These are phyloP conservation scores for Thecaphora thlaspeos DNA, from an alignment of 1,284 basidiomycete species.

Conservation along the genomic window DNA sequence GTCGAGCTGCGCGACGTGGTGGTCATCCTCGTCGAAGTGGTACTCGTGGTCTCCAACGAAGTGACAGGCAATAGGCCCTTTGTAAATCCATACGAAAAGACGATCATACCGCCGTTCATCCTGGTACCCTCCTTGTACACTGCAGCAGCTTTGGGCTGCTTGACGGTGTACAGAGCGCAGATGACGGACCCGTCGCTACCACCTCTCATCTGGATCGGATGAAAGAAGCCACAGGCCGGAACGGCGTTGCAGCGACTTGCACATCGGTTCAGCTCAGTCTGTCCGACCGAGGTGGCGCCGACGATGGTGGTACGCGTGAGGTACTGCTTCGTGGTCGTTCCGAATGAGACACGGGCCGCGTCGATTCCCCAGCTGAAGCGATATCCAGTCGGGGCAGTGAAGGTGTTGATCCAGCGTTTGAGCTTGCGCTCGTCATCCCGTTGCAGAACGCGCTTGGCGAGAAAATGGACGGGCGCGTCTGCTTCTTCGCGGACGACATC, in stretches of 20 bases:
- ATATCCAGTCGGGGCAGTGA: constrained; percentile 9
- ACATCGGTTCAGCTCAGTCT: constrained; percentile 11
- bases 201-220: constrained; percentile 18
- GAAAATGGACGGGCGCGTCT: too few species aligned
- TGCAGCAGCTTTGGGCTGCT: constrained; percentile 8
- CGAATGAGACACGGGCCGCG: constrained; percentile 10
- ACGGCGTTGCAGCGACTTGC: constrained; percentile 2
- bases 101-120: constrained; percentile 7
- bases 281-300: constrained; percentile 5
- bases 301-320: constrained; percentile 8
- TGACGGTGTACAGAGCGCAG: constrained; percentile 15
- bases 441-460: too few species aligned
- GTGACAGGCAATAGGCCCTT: background rate
- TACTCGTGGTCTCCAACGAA: background rate
- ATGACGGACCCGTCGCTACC: constrained; percentile 12
- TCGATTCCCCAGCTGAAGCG: constrained; percentile 14
- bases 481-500: too few species aligned
- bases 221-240: constrained; percentile 9
- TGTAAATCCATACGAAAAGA: constrained; percentile 14
- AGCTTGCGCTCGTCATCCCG: too few species aligned
- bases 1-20: constrained; percentile 2
- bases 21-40: background rate
- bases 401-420: constrained; percentile 4
- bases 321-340: constrained; percentile 11
- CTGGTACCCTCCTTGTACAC: constrained; percentile 4